Evolutionary conservation across 2,329 filamentous ascomycete species (phyloP), one percentile per base, ranked within the genome.

Genomic region (Trichoderma endophyticum): DNA sequence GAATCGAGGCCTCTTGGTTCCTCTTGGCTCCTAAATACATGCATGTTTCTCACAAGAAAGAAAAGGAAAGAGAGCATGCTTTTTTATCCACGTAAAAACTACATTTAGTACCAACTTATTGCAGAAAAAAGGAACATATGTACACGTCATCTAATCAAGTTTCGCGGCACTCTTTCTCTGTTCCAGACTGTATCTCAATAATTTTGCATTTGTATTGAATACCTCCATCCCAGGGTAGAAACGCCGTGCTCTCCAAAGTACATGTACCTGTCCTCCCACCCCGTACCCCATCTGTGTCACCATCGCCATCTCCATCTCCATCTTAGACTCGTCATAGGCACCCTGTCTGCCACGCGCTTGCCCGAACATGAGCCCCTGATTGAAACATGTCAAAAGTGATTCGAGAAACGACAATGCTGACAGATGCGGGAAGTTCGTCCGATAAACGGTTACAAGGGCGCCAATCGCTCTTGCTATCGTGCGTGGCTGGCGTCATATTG

Each of bases 401-500:
- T 48, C 26, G 6, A 43, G 59, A 64, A 64, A 63, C 68, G 54
- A 64, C 34, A 34, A 57, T 43, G 32, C 43, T 71, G 68, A 57
- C 43, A 24, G 48, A 71, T 63, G 36, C 60, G 68, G 68, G 48
- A 71, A 64, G 48, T 36, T 48, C 43, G 39, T 43, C 26, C 60
- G 62, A 30, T n/a, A 30, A 24, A 24, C 39, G 26, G 61, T 26
- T n/a, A 6, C n/a, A 18, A 39, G 32, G 21, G 28, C 34, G 51
- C 69, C 61, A 71, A 71, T 60, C 62, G 51, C 51, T 59, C 61
- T 28, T 71, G 61, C 61, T 56, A 57, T 32, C 39, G 21, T 21
- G 54, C 56, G 26, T 43, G 11, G 30, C 30, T 63, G 43, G 68
- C 70, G 70, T 72, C 70, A 72, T 72, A 36, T n/a, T 57, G 30